Evolutionary conservation across 139 green algal species (phyloP), one percentile per base, ranked within the genome.

Genomic region (Chlamydomonas asymmetrica): DNA sequence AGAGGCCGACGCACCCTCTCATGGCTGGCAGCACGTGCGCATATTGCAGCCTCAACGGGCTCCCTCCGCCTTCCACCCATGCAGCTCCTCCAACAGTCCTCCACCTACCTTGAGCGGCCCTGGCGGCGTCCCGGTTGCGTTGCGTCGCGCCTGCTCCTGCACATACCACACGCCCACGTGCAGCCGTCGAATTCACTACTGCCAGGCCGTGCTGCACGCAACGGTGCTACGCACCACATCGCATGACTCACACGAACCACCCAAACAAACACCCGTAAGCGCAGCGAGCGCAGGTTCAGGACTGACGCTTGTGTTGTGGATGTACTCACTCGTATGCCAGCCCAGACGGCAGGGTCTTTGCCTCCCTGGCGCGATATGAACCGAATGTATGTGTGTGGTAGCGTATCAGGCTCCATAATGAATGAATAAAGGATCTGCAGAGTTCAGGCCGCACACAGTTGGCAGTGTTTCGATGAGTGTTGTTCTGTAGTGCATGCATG

Each of bases 351-450:
- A 13, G 68, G 49, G 29, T 89, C 76, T 66, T 90, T 88, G 66
- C 85, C 92, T 13, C 86, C 89, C 60, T 64, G 63, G 39, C 70
- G 70, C 20, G 91, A 89, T 4, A 98, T 88, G 81, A 98, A 98
- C 22, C 80, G 64, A 8, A 96, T 66, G 71, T 97, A 98, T 1
- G 84, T 67, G 45, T 48, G 27, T 1, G 76, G 76, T 68, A 87
- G 52, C 39, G 73, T 78, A 20, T 31, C 63, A 37, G 91, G 92
- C 78, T 88, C 85, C 74, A 93, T 82, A 61, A 97, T 92, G 88
- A 92, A 97, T 31, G 79, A 88, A 66, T 93, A 93, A 5, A 83
- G 57, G 35, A n/a, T n/a, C n/a, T n/a, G n/a, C n/a, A n/a, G n/a
- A n/a, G n/a, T n/a, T n/a, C n/a, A n/a, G n/a, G n/a, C n/a, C n/a